Evolutionary conservation across 805 yeast species (phyloP), one percentile per base, ranked within the genome.

Genomic region (Wickerhamiella azyma): DNA sequence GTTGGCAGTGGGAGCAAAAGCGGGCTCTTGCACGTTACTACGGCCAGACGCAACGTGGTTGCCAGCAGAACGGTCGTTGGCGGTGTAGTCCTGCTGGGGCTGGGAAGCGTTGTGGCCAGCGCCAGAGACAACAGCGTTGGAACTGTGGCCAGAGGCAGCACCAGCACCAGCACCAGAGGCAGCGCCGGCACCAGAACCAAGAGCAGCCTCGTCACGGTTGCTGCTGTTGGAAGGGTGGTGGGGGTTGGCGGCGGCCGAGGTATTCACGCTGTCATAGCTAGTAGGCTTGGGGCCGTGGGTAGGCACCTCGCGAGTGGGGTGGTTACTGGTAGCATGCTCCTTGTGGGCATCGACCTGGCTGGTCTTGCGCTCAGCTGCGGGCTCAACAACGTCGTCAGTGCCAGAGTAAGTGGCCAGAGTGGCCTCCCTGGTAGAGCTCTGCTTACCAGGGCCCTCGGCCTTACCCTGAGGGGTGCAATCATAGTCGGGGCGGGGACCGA

Each of bases 401-500:
- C 28, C 44, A 17, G 44, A 29, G 32, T 41, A 41, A 5, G 44
- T 21, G 9, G 24, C 32, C 21, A 21, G 16, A 11, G 44, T 41
- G n/a, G 44, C 44, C 24, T 41, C 38, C 13, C 18, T 33, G 33
- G 44, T 33, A 24, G 26, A 21, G 16, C 33, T 24, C 5, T 19
- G n/a, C 33, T 32, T 33, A 21, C 44, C 44, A 9, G 44, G 44
- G 8, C 44, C 44, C 10, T 41, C 44, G 24, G 44, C 44, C 8
- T 11, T n/a, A 32, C 17, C 36, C 16, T 14, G 24, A 29, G 44
- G 44, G 14, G 44, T 33, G 33, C 26, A 30, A n/a, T 41, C 44
- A 14, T 41, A 41, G 24, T 41, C 44, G 19, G 44, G 44, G 32
- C 35, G 29, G 43, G 43, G 37, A 37, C 47, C 39, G 13, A 55